phyloP scores from a whole-genome alignment of 768 basidiomycete genomes.

The Calocera viscosa region DNA sequence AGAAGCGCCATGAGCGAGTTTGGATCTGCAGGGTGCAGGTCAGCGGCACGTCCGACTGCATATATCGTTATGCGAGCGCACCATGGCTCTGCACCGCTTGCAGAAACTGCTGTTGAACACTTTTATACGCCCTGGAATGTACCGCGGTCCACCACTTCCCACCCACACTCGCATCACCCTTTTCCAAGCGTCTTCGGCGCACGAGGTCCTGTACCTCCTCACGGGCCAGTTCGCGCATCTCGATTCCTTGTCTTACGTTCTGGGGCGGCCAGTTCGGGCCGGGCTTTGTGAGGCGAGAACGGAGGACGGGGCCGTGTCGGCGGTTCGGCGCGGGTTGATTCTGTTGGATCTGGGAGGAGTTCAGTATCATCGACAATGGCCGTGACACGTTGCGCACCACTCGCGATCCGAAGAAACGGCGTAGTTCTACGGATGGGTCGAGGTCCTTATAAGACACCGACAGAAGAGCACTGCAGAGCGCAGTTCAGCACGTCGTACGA shows the following conservation, averaged over 20 bases:
- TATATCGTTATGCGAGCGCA: slow-evolving; percentile 27
- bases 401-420: slow-evolving; percentile 85
- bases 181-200: neutral
- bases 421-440: slow-evolving; percentile 81
- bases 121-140: slow-evolving; percentile 74
- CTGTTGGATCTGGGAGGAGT: slow-evolving; percentile 12
- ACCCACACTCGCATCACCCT: slow-evolving; percentile 31
- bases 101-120: slow-evolving; percentile 68
- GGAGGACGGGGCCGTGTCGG: slow-evolving; percentile 21
- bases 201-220: slow-evolving; percentile 41
- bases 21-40: slow-evolving; percentile 40
- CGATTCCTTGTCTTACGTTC: slow-evolving; percentile 58
- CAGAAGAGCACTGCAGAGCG: slow-evolving; percentile 36
- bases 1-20: slow-evolving; percentile 65
- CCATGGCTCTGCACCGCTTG: slow-evolving; percentile 70
- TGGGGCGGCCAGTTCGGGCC: slow-evolving; percentile 63
- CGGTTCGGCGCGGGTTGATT: slow-evolving; percentile 16
- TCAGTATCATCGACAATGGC: slow-evolving; percentile 32
- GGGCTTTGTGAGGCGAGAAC: slow-evolving; percentile 68
- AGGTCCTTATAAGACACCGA: slow-evolving; percentile 70
- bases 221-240: slow-evolving; percentile 43
- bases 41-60: too few relatives aligned
- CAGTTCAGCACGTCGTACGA: neutral
- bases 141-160: slow-evolving; percentile 87
- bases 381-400: slow-evolving; percentile 45